Evolutionary conservation across 306 rosid species (phyloP).

Genomic region (Cicer chorassanicum): DNA sequence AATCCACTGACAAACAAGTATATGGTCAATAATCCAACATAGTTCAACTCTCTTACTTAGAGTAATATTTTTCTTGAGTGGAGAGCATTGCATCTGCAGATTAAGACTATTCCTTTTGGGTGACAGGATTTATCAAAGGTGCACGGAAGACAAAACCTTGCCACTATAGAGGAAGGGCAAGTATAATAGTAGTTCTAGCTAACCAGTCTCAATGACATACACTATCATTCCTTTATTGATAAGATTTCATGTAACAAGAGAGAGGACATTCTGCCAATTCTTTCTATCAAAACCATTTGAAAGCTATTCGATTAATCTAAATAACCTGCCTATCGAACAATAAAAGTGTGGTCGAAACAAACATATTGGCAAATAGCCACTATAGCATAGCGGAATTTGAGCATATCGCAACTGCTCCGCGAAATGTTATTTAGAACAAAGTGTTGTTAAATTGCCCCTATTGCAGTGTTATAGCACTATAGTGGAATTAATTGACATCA

Average conservation of each 20-base stretch:
- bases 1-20: not conserved
- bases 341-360: not conserved
- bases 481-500: not conserved
- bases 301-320: conserved; percentile 5
- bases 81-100: too few relatives aligned
- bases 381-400: too few relatives aligned
- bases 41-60: not conserved
- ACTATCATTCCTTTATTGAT: not conserved
- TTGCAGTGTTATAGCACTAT: too few relatives aligned
- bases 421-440: too few relatives aligned
- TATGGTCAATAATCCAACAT: not conserved
- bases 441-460: not conserved
- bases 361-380: not conserved
- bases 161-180: not conserved
- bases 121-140: not conserved
- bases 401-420: too few relatives aligned
- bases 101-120: not conserved
- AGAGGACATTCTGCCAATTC: not conserved
- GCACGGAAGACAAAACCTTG: not conserved
- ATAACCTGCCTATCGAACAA: not conserved
- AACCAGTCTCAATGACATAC: not conserved
- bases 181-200: conserved; percentile 7
- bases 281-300: conserved; percentile 9
- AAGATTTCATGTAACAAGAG: not conserved
- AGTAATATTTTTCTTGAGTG: too few relatives aligned